phyloP scores from a whole-genome alignment of 139 green algal species.

The Coccomyxa sp. region DNA sequence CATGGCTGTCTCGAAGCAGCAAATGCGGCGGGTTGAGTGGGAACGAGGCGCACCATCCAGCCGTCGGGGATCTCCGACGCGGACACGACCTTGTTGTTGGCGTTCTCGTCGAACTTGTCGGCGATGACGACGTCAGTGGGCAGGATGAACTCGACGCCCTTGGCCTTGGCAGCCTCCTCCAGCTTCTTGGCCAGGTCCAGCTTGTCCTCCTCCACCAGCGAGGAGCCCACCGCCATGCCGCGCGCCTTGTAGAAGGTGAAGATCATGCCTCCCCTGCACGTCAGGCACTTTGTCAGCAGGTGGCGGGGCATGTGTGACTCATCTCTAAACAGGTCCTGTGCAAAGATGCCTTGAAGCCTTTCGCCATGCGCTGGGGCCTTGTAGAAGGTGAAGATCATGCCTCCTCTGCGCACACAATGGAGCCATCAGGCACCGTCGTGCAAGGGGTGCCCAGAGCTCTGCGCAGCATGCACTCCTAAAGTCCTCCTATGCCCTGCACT shows the following conservation, averaged over 20 bases:
- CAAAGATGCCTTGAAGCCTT: no score
- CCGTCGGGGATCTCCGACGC: conserved; percentile 88
- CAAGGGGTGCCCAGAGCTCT: no score
- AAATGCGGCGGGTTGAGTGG: not conserved
- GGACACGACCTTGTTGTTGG: conserved; percentile 75
- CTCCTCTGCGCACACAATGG: conserved; percentile 70
- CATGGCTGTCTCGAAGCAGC: not conserved
- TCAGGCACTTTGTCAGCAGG: no score
- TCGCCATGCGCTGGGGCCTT: conserved; percentile 76
- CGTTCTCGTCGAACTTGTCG: conserved; percentile 94
- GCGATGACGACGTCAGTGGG: conserved; percentile 93
- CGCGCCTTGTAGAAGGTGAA: conserved; percentile 99
- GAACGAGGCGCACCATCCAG: conserved; percentile 77
- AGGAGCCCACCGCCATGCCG: conserved; percentile 77
- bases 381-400: conserved; percentile 99
- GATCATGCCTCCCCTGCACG: conserved; percentile 85
- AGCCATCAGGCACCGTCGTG: no score
- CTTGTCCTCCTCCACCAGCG: conserved; percentile 99
- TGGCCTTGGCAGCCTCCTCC: conserved; percentile 75
- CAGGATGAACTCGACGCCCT: conserved; percentile 92
- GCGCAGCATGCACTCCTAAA: no score
- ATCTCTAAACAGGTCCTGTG: no score
- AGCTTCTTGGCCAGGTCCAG: conserved; percentile 94
- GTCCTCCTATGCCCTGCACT: no score
- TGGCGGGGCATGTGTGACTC: no score